Evolutionary conservation across 352 stramenopile species (phyloP), one percentile per base, ranked within the genome.

Genomic region (Globisporangium radiosum): DNA sequence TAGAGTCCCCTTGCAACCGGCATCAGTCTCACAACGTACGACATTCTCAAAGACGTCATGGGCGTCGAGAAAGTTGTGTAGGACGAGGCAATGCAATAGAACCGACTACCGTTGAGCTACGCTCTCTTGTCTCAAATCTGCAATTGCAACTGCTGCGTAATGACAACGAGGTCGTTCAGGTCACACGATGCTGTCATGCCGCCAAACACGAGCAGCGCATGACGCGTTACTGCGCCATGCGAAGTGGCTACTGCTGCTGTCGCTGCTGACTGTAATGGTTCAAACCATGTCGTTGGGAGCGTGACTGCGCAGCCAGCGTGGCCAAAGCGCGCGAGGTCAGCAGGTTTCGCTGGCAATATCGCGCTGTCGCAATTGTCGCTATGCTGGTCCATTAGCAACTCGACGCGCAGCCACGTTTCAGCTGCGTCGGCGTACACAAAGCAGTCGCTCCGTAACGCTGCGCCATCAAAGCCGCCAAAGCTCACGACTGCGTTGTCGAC

Each of bases 1-100:
- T 59, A 94, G 85, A 92, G 85, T 69, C 85, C 85, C 38, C 63
- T 94, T 59, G 85, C 83, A 54, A 93, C 84, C 0, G 83, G 85
- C 52, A 94, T 94, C 63, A 94, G 85, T 66, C 72, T 94, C 33
- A 94, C 85, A 47, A 74, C 83, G 33, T 94, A 94, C 66, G 85
- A 94, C 77, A 69, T 94, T 25, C 64, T 94, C 37, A 94, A 94
- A 63, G 85, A 94, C 52, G 57, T 92, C n/a, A 69, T 94, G 59
- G 83, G 77, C 19, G 76, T 94, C 54, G 83, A 92, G 63, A 88
- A 70, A 57, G 63, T 86, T 25, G 67, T 62, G 44, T 67, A 67
- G 66, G 4, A 57, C 7, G 11, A 44, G 40, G 5, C 40, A 57
- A 47, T 39, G 44, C 76, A 76, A 81, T 85, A 81, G 73, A 80